A percentile compares a stretch with the other conserved stretches of the same genome.
Conservation (phyloP, 768 basidiomycete species). For the Udeniomyces megalosporus region DNA sequence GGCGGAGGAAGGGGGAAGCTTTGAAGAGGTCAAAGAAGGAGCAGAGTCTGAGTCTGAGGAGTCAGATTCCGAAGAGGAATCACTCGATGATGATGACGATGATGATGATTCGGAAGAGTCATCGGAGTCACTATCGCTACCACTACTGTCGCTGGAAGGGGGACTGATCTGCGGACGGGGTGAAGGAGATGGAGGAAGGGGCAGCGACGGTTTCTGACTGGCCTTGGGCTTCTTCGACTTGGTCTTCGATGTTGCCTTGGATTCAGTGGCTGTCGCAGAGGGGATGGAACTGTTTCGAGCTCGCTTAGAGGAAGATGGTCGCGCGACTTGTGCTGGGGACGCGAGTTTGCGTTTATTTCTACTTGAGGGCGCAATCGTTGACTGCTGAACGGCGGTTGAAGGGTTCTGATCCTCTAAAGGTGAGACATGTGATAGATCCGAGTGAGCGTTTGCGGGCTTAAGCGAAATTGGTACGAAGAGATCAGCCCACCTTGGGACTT, state of each 20-base stretch:
- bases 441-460: too few relatives aligned
- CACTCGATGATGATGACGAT: background rate
- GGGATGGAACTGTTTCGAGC: too few relatives aligned
- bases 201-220: background rate
- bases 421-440: too few relatives aligned
- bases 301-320: background rate
- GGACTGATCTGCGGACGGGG: background rate
- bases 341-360: constrained; percentile 3
- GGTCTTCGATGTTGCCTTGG: too few relatives aligned
- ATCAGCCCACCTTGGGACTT: too few relatives aligned
- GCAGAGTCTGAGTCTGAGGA: background rate
- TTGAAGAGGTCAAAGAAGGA: background rate
- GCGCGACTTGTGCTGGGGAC: background rate
- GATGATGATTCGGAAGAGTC: background rate
- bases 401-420: too few relatives aligned
- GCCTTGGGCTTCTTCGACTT: background rate
- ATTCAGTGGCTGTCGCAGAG: too few relatives aligned
- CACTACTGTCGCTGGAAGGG: background rate
- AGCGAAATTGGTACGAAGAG: too few relatives aligned
- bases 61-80: background rate
- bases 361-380: background rate
- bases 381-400: background rate
- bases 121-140: background rate
- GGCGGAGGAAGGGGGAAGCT: background rate
- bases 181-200: background rate